phyloP scores from a whole-genome alignment of 352 stramenopile species.

The Hyaloperonospora brassicae region DNA sequence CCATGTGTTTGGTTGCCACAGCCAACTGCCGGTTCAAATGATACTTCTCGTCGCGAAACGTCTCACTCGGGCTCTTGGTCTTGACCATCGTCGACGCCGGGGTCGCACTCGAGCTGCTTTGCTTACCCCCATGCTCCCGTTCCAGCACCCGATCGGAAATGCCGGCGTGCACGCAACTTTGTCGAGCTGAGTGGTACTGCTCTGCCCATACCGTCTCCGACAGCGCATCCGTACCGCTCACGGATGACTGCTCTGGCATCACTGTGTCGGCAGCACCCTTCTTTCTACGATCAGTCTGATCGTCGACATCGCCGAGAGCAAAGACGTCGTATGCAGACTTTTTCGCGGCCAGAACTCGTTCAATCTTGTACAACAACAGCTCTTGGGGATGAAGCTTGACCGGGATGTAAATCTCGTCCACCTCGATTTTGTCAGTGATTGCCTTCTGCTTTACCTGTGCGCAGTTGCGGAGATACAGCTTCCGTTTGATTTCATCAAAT shows the following conservation, averaged over 20 bases:
- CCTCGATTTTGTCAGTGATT: conserved; percentile 68
- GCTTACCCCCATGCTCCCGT: conserved; percentile 29
- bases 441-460: conserved; percentile 75
- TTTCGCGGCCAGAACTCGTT: conserved; percentile 40
- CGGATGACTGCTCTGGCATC: conserved; percentile 5
- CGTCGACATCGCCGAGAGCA: conserved; percentile 37
- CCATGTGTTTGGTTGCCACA: conserved; percentile 36
- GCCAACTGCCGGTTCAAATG: conserved; percentile 40
- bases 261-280: conserved; percentile 8
- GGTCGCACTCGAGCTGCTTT: conserved; percentile 8
- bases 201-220: conserved; percentile 31
- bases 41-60: conserved; percentile 62
- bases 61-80: conserved; percentile 45
- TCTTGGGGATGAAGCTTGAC: conserved; percentile 63
- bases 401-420: conserved; percentile 68
- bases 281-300: conserved; percentile 23
- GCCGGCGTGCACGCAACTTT: conserved; percentile 60
- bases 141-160: conserved; percentile 65
- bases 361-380: conserved; percentile 63
- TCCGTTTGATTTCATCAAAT: conserved; percentile 84
- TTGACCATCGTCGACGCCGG: conserved; percentile 23
- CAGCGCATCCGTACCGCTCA: conserved; percentile 6
- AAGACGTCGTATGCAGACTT: conserved; percentile 31
- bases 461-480: conserved; percentile 81
- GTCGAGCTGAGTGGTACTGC: conserved; percentile 42